phyloP scores from a whole-genome alignment of 805 yeast species.

The Cyberlindnera lachancei region DNA sequence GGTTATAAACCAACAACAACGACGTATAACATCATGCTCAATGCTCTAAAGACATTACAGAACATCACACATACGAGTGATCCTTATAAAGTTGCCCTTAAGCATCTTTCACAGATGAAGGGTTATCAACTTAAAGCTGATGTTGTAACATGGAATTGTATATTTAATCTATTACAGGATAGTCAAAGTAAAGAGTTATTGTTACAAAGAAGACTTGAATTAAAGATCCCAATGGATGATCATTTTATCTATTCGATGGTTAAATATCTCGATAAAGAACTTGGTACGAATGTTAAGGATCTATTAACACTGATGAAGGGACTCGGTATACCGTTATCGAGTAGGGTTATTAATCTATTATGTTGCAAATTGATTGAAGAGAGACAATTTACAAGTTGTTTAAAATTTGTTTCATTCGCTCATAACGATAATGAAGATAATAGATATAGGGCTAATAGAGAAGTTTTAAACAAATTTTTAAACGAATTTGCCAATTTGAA shows the following conservation, averaged over 20 bases:
- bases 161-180: constrained; percentile 27
- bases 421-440: constrained; percentile 6
- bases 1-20: constrained; percentile 27
- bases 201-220: constrained; percentile 24
- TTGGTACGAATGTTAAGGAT: constrained; percentile 6
- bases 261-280: constrained; percentile 13
- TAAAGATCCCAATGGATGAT: constrained; percentile 25
- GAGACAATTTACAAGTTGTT: constrained; percentile 22
- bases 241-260: constrained; percentile 22
- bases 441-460: constrained; percentile 11
- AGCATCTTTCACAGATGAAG: constrained; percentile 27
- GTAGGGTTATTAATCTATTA: constrained; percentile 20
- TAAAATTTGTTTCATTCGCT: constrained; percentile 19
- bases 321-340: constrained; percentile 20
- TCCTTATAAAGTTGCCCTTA: constrained; percentile 22
- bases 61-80: constrained; percentile 23
- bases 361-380: constrained; percentile 22
- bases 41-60: constrained; percentile 23
- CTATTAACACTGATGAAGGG: constrained; percentile 10
- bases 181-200: constrained; percentile 25
- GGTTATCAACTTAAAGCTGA: constrained; percentile 24
- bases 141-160: constrained; percentile 30
- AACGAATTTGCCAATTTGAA: constrained; percentile 25
- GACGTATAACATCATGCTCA: constrained; percentile 32
- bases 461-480: constrained; percentile 25